Conservation (phyloP, 2,329 filamentous ascomycete genomes). For the Fusarium coffeatum region DNA sequence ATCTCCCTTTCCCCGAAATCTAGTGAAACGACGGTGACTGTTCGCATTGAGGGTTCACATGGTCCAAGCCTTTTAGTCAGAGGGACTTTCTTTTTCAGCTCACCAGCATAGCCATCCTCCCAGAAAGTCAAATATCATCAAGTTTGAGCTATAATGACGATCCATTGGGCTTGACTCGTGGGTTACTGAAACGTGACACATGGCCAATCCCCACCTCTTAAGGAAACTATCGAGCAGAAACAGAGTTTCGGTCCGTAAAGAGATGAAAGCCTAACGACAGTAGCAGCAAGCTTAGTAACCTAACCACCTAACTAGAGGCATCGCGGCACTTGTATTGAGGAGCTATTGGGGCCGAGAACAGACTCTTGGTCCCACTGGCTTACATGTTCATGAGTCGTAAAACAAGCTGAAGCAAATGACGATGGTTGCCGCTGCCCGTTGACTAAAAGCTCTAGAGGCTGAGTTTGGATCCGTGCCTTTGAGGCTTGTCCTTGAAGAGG, state of each 20-base stretch:
- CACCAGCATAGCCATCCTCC: conserved; percentile 10
- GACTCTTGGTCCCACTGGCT: conserved; percentile 10
- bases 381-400: conserved; percentile 32
- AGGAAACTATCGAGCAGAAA: conserved; percentile 20
- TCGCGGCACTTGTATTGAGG: conserved; percentile 15
- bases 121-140: conserved; percentile 6
- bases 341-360: conserved; percentile 27
- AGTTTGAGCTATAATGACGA: conserved; percentile 12
- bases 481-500: background rate
- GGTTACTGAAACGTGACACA: conserved; percentile 24
- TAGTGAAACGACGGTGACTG: background rate
- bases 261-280: background rate
- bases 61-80: conserved; percentile 7
- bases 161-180: conserved; percentile 30
- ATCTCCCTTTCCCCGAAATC: conserved; percentile 1
- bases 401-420: background rate
- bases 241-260: conserved; percentile 29
- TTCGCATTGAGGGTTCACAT: conserved; percentile 9
- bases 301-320: background rate
- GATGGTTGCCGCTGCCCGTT: conserved; percentile 8
- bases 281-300: conserved; percentile 3
- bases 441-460: background rate
- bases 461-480: conserved; percentile 1
- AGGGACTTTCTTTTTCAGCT: conserved; percentile 7
- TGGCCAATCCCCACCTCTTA: background rate